Evolutionary conservation across 768 basidiomycete species (phyloP).

Genomic region (Psilocybe azurescens): DNA sequence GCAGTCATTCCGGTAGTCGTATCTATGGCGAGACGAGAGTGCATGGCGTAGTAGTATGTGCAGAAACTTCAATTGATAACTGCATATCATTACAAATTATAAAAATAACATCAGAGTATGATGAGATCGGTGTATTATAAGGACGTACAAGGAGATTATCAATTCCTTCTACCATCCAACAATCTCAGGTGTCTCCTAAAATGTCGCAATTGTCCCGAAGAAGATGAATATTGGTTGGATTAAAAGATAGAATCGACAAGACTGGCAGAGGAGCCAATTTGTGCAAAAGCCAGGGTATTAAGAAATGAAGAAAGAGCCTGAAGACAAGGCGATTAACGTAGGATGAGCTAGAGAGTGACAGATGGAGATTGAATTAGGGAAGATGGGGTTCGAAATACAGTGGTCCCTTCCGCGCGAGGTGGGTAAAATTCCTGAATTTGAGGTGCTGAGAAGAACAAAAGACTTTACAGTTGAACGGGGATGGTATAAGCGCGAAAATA

Average conservation of each 20-base stretch:
- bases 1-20: conserved; percentile 43
- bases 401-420: conserved; percentile 13
- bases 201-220: conserved; percentile 1
- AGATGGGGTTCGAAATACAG: conserved; percentile 20
- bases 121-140: background rate
- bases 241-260: background rate
- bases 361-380: conserved; percentile 20
- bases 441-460: conserved; percentile 13
- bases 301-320: conserved; percentile 3
- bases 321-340: conserved; percentile 26
- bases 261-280: background rate
- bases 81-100: background rate
- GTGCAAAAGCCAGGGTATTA: conserved; percentile 10
- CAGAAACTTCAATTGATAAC: background rate
- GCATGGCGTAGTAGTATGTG: conserved; percentile 38
- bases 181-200: background rate
- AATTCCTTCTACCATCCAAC: background rate
- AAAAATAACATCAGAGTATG: background rate
- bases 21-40: conserved; percentile 54
- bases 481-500: conserved; percentile 23
- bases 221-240: background rate
- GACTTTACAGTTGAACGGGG: conserved; percentile 20
- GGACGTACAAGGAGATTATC: background rate
- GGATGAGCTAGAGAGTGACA: conserved; percentile 17
- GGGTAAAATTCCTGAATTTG: conserved; percentile 16